Base-by-base conservation (phyloP, 495 filamentous ascomycete genomes). In the Penicillium herquei region DNA sequence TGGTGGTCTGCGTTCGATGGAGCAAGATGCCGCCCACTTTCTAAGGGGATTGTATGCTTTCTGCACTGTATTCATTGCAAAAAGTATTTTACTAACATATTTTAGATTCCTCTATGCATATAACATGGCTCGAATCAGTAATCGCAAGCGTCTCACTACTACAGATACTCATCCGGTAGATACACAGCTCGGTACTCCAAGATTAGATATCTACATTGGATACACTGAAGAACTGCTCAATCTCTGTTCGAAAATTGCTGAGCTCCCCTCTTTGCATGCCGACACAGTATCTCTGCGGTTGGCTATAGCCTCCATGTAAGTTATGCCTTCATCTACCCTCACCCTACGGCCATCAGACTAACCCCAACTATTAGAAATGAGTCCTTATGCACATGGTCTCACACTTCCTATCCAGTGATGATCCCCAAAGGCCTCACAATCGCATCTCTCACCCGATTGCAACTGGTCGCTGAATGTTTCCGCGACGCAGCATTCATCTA, bases 171-270 rank as follows among this genome's bases (percentile, higher is more conserved):
- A 54, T 7, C 50, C 61, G 1, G 61, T 60, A 32, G 55, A 64
- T 5, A 67, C 70, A 9, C 55, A 66, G 11, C 50, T 70, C 17
- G 66, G 56, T 2, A 47, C 65, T 45, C 70, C 65, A 8, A 72
- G 68, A 54, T 56, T 78, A 13, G 73, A 76, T 48, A 75, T 74
- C 31, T 78, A 78, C 51, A 66, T 76, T 32, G 75, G 75, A 5
- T 78, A 74, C 43, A 76, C 72, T 0, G 75, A 78, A 44, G 70
- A 78, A 16, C 62, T 78, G 6, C 63, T 78, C 14, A 71, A 71
- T 52, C 54, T 73, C 31, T 78, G 72, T 47, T 68, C 69, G 9
- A 60, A 61, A 14, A 75, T 75, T 17, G 65, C 72, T 26, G 69
- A 76, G 26, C 64, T 78, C 6, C 72, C 65, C 30, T 55, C 51